Conservation (phyloP, 2,329 filamentous ascomycete genomes). For the Aspergillus latus region DNA sequence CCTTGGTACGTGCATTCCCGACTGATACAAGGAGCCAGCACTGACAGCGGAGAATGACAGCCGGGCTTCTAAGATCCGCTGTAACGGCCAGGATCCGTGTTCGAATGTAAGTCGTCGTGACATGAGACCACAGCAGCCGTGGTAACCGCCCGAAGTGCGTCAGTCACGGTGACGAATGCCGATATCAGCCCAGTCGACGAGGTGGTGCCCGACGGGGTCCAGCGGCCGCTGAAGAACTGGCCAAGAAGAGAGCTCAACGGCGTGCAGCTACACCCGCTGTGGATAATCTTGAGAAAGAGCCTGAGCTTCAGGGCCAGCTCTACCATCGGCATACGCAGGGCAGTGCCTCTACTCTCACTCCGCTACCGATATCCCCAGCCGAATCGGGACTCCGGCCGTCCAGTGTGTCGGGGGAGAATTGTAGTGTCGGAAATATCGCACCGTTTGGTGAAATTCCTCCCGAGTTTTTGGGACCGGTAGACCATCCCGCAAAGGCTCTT, state of each 20-base stretch:
- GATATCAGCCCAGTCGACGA: conserved; percentile 12
- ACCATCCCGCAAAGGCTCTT: not conserved
- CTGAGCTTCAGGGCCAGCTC: not conserved
- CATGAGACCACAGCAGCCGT: no score
- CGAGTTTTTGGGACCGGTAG: not conserved
- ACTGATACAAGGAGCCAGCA: not conserved
- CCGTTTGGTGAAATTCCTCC: not conserved
- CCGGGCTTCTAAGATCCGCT: conserved; percentile 26
- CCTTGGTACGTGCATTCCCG: conserved; percentile 17
- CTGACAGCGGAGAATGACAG: conserved; percentile 6
- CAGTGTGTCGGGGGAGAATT: not conserved
- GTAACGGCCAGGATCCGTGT: conserved; percentile 25
- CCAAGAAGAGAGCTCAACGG: conserved; percentile 3
- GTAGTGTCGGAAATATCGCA: not conserved
- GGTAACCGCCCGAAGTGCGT: conserved; percentile 1
- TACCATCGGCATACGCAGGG: no score
- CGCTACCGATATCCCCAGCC: not conserved
- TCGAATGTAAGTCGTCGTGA: conserved; percentile 16
- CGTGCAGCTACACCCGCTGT: not conserved
- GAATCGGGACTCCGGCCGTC: not conserved
- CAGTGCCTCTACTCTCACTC: not conserved
- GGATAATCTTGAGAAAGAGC: no score
- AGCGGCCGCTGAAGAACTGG: not conserved
- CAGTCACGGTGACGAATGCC: conserved; percentile 1
- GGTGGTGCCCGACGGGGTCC: conserved; percentile 12